Evolutionary conservation across 371 early-diverging fungal genomes (phyloP).

Genomic region (Fennellomyces sp.): DNA sequence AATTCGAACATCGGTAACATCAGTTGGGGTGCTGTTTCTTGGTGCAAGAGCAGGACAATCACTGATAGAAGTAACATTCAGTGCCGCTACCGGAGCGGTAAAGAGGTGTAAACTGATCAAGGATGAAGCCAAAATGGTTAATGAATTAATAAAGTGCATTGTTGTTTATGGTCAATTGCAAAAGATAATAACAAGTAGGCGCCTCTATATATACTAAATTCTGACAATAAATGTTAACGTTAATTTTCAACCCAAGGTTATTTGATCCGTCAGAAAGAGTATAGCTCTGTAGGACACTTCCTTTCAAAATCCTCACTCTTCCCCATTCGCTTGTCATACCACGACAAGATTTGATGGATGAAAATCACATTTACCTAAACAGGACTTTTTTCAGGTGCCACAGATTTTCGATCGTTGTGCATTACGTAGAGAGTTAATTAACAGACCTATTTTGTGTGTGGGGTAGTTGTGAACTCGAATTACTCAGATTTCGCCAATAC

Average conservation of each 20-base stretch:
- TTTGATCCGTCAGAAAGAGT: too few species aligned
- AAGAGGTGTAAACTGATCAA: not conserved
- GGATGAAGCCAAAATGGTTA: not conserved
- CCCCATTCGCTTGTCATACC: not conserved
- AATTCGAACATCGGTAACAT: constrained; percentile 18
- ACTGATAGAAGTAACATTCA: not conserved
- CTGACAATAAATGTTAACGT: too few species aligned
- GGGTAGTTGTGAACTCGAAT: too few species aligned
- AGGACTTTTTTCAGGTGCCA: not conserved
- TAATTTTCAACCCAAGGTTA: too few species aligned
- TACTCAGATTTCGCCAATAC: not conserved
- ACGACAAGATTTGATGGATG: too few species aligned
- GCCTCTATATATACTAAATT: not conserved
- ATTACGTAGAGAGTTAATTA: too few species aligned
- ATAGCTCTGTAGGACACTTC: not conserved
- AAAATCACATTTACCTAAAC: not conserved
- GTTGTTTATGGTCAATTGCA: not conserved
- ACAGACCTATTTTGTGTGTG: too few species aligned
- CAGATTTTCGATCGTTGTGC: too few species aligned
- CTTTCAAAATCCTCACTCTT: not conserved
- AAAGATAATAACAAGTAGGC: not conserved
- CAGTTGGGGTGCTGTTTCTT: not conserved
- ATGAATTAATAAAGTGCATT: not conserved
- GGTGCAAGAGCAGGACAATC: not conserved
- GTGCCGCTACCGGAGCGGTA: not conserved